phyloP scores from a whole-genome alignment of 208 protist genomes.

The Vickermania ingenoplastis region DNA sequence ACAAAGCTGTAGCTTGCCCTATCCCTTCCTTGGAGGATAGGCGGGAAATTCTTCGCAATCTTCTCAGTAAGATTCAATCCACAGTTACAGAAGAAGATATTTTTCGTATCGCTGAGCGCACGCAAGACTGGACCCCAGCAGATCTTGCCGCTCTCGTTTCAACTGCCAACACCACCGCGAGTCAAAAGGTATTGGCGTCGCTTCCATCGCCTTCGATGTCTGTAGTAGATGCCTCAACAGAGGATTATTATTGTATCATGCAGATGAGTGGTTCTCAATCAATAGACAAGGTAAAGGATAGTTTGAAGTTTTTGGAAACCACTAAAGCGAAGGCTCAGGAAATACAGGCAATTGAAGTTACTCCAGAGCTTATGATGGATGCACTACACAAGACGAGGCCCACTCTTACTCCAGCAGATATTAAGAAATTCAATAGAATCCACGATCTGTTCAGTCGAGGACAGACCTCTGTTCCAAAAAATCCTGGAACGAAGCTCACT shows the following conservation, averaged over 20 bases:
- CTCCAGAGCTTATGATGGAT: slow-evolving; percentile 36
- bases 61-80: slow-evolving; percentile 98
- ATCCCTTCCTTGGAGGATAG: slow-evolving; percentile 76
- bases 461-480: slow-evolving; percentile 13
- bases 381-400: slow-evolving; percentile 44
- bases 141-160: slow-evolving; percentile 71
- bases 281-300: slow-evolving; percentile 56
- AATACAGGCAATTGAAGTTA: slow-evolving; percentile 14
- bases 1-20: slow-evolving; percentile 78
- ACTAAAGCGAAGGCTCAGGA: slow-evolving; percentile 2
- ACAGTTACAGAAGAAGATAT: slow-evolving; percentile 39
- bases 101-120: slow-evolving; percentile 33
- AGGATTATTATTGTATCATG: slow-evolving; percentile 34
- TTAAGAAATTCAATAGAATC: slow-evolving; percentile 58
- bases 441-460: slow-evolving; percentile 55
- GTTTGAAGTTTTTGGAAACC: slow-evolving; percentile 21
- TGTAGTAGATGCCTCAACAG: slow-evolving; percentile 1
- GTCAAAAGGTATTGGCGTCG: slow-evolving; percentile 10
- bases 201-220: not conserved
- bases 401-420: slow-evolving; percentile 50
- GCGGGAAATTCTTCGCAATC: slow-evolving; percentile 95
- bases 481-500: slow-evolving; percentile 39
- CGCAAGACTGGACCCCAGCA: slow-evolving; percentile 73
- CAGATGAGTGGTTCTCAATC: slow-evolving; percentile 38
- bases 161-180: slow-evolving; percentile 58